Percentiles rank a stretch among this genome's conserved stretches.
Conservation (phyloP, 2,329 filamentous ascomycete species). For the Penicillium olsonii region DNA sequence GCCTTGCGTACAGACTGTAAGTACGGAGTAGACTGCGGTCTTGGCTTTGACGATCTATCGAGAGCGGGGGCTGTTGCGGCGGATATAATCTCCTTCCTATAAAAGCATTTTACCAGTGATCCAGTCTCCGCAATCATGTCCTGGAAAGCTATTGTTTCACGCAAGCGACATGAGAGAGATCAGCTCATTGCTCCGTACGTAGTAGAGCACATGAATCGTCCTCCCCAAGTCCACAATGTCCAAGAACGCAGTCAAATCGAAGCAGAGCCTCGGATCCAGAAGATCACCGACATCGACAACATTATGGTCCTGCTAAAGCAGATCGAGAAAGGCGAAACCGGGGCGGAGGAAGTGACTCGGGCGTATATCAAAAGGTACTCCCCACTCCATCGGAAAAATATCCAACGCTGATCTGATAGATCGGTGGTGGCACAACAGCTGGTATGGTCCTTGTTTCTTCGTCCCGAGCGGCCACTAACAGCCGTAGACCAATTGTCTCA, state of each 20-base stretch:
- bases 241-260: slow-evolving; percentile 26
- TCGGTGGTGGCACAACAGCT: slow-evolving; percentile 34
- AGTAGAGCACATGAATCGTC: slow-evolving; percentile 29
- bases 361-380: slow-evolving; percentile 41
- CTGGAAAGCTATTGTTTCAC: slow-evolving; percentile 34
- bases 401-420: slow-evolving; percentile 15
- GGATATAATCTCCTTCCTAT: no score
- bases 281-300: slow-evolving; percentile 36
- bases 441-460: no score
- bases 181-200: slow-evolving; percentile 21
- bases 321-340: slow-evolving; percentile 26
- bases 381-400: not conserved
- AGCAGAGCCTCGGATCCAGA: slow-evolving; percentile 22
- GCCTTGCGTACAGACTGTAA: no score
- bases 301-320: slow-evolving; percentile 22
- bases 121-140: slow-evolving; percentile 14
- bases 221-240: slow-evolving; percentile 24
- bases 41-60: no score
- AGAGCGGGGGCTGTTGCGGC: no score
- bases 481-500: slow-evolving; percentile 40
- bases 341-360: slow-evolving; percentile 29
- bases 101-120: no score
- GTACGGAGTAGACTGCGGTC: no score
- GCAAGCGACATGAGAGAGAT: slow-evolving; percentile 26
- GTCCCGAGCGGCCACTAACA: no score